phyloP scores from a whole-genome alignment of 2,329 filamentous ascomycete genomes.

The Ophioceras dolichostomum region DNA sequence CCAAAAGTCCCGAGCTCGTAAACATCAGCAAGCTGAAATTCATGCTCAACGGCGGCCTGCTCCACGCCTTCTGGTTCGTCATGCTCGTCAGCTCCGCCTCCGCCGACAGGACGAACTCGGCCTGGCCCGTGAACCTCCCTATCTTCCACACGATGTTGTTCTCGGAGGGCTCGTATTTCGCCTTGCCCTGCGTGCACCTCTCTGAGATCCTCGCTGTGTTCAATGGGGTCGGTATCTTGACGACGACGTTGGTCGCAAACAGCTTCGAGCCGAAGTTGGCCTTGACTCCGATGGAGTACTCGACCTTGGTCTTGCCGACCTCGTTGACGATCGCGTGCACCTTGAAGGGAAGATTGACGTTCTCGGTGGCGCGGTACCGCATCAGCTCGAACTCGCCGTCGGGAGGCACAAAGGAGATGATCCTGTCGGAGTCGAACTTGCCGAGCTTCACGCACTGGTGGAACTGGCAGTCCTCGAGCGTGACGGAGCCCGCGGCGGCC shows the following conservation, averaged over 20 bases:
- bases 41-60: slow-evolving; percentile 78
- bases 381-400: slow-evolving; percentile 98
- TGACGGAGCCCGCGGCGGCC: slow-evolving; percentile 89
- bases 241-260: slow-evolving; percentile 91
- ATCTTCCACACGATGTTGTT: slow-evolving; percentile 99
- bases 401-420: slow-evolving; percentile 92
- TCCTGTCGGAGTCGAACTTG: slow-evolving; percentile 91
- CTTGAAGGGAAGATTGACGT: slow-evolving; percentile 97
- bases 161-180: slow-evolving; percentile 95
- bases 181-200: slow-evolving; percentile 88
- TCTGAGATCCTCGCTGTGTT: slow-evolving; percentile 94
- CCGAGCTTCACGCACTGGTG: slow-evolving; percentile 97
- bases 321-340: slow-evolving; percentile 98
- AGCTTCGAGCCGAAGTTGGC: slow-evolving; percentile 95
- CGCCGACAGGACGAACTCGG: slow-evolving; percentile 87
- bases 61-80: slow-evolving; percentile 98
- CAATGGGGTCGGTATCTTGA: slow-evolving; percentile 88
- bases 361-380: slow-evolving; percentile 96
- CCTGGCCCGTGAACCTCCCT: slow-evolving; percentile 93
- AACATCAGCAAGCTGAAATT: slow-evolving; percentile 97
- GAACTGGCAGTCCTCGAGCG: slow-evolving; percentile 95
- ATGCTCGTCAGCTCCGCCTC: slow-evolving; percentile 90
- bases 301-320: slow-evolving; percentile 91
- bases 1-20: slow-evolving; percentile 82
- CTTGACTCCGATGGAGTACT: slow-evolving; percentile 95